Conservation (phyloP, 306 rosid species). For the Cicer bijugum region DNA sequence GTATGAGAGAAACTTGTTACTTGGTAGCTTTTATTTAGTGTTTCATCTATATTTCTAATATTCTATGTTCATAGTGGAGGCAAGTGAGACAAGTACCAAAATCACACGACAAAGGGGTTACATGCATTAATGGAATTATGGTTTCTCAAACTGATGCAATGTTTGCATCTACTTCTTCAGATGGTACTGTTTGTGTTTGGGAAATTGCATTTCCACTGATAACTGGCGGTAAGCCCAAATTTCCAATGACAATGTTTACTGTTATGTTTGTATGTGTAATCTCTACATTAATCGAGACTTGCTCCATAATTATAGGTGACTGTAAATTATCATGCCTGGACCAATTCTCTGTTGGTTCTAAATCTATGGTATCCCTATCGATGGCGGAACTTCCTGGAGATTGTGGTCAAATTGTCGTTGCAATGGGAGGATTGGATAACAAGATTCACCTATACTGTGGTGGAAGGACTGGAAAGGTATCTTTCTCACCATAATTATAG, state of each 20-base stretch:
- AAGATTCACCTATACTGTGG: constrained; percentile 91
- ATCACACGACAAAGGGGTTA: constrained; percentile 91
- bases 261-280: neutral
- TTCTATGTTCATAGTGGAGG: constrained; percentile 68
- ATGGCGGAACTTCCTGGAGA: constrained; percentile 86
- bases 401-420: constrained; percentile 66
- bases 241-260: constrained; percentile 9
- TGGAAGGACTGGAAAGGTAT: constrained; percentile 80
- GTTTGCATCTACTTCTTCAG: constrained; percentile 89
- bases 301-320: constrained; percentile 62
- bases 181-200: constrained; percentile 70
- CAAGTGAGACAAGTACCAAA: constrained; percentile 68
- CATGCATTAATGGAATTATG: constrained; percentile 85
- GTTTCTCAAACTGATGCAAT: constrained; percentile 73
- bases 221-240: constrained; percentile 57
- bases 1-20: constrained; percentile 19
- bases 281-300: constrained; percentile 2
- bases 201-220: constrained; percentile 64
- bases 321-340: constrained; percentile 68
- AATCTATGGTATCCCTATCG: constrained; percentile 86
- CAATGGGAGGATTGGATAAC: constrained; percentile 97
- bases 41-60: constrained; percentile 34
- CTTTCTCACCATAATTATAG: constrained; percentile 12
- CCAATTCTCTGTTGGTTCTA: constrained; percentile 72
- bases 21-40: constrained; percentile 33